Evolutionary conservation across 352 stramenopile species (phyloP).

Genomic region (Phytophthora brassicae): DNA sequence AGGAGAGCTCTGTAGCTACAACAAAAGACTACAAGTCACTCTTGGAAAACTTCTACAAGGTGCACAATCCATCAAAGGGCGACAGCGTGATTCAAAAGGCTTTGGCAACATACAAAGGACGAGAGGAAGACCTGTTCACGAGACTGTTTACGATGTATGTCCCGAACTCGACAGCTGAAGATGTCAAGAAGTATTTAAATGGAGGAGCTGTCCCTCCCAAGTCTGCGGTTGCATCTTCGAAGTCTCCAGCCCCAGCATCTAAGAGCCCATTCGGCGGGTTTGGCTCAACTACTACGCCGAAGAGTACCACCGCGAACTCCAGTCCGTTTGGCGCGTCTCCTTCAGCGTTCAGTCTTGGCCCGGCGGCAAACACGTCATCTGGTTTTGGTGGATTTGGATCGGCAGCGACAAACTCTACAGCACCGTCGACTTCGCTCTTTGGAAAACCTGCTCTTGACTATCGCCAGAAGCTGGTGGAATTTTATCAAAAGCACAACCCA

Average conservation of each 20-base stretch:
- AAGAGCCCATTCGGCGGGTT: constrained; percentile 30
- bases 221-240: constrained; percentile 5
- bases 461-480: constrained; percentile 75
- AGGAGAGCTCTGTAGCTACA: constrained; percentile 3
- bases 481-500: constrained; percentile 93
- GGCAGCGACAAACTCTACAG: constrained; percentile 12
- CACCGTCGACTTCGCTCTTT: constrained; percentile 36
- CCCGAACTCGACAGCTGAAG: constrained; percentile 49
- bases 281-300: constrained; percentile 17
- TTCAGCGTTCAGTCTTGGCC: constrained; percentile 29
- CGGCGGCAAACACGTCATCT: constrained; percentile 26
- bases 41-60: constrained; percentile 66
- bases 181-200: constrained; percentile 63
- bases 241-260: constrained; percentile 19
- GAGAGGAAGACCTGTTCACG: constrained; percentile 62
- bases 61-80: constrained; percentile 56
- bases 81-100: constrained; percentile 50
- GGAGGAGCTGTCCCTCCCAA: constrained; percentile 48
- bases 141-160: constrained; percentile 67
- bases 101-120: constrained; percentile 51
- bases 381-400: constrained; percentile 32
- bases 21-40: constrained; percentile 49
- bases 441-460: constrained; percentile 51
- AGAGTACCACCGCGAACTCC: constrained; percentile 11
- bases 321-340: constrained; percentile 30